phyloP scores from a whole-genome alignment of 352 stramenopile species.

The Plasmopara halstedii region DNA sequence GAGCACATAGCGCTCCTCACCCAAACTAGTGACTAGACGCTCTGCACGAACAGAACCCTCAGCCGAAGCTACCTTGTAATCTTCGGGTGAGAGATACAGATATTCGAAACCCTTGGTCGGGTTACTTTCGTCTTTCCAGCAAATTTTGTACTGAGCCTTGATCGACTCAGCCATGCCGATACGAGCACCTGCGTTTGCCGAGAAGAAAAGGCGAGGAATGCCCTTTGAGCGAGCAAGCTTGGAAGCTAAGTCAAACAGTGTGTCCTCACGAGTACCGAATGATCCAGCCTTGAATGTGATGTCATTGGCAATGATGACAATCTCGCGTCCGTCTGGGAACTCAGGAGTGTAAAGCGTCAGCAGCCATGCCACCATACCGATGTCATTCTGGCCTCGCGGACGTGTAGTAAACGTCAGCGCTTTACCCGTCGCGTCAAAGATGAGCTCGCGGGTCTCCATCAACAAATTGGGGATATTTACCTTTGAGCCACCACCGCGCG shows the following conservation, averaged over 20 bases:
- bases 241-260: constrained; percentile 97
- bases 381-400: constrained; percentile 94
- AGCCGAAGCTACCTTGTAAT: constrained; percentile 90
- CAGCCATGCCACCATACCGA: constrained; percentile 99
- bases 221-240: constrained; percentile 90
- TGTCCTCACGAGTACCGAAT: constrained; percentile 98
- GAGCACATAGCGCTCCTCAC: constrained; percentile 90
- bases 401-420: constrained; percentile 57
- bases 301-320: constrained; percentile 99
- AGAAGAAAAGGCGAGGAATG: constrained; percentile 97
- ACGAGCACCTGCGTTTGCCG: constrained; percentile 97
- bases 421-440: constrained; percentile 81
- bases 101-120: constrained; percentile 98
- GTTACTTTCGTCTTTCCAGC: constrained; percentile 95
- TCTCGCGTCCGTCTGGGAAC: constrained; percentile 93
- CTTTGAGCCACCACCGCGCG: constrained; percentile 48
- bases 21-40: constrained; percentile 41
- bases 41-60: constrained; percentile 88
- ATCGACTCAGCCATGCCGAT: constrained; percentile 98
- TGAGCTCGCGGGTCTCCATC: constrained; percentile 91
- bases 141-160: constrained; percentile 97
- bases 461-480: constrained; percentile 86
- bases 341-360: constrained; percentile 97
- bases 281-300: constrained; percentile 99
- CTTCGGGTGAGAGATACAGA: constrained; percentile 93